Percentiles rank a stretch among this genome's conserved stretches.
Evolutionary conservation across 305 asterid genomes (phyloP).

Genomic region (Fraxinus greggii): DNA sequence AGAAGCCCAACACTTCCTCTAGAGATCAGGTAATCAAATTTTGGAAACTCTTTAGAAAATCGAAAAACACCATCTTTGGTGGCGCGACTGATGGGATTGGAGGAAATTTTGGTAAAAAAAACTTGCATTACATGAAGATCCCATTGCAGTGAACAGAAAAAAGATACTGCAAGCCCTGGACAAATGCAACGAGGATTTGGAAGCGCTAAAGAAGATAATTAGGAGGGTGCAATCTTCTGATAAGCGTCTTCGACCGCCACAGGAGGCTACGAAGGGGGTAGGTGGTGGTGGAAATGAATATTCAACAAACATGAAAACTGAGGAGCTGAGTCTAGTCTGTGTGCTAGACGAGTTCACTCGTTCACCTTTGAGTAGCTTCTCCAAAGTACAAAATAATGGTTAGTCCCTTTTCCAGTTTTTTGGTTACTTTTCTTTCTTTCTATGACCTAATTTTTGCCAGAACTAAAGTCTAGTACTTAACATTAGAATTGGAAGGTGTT

Average conservation of each 20-base stretch:
- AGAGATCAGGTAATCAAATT: constrained; percentile 44
- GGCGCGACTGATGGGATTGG: constrained; percentile 73
- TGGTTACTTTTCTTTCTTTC: neutral
- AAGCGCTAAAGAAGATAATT: constrained; percentile 63
- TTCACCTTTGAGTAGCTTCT: constrained; percentile 30
- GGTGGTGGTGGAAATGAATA: constrained; percentile 6
- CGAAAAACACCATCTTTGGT: constrained; percentile 41
- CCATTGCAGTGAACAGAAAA: constrained; percentile 47
- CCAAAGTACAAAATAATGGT: constrained; percentile 33
- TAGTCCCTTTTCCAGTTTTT: constrained; percentile 15
- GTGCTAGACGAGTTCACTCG: constrained; percentile 33
- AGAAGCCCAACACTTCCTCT: constrained; percentile 58
- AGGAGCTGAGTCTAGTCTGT: constrained; percentile 29
- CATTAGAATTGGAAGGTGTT: too few relatives aligned
- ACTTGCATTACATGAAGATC: constrained; percentile 20
- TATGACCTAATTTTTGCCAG: neutral
- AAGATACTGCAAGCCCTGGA: constrained; percentile 62
- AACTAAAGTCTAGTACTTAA: neutral
- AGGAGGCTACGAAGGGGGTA: neutral
- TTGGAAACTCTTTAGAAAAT: constrained; percentile 26
- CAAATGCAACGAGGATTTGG: constrained; percentile 80
- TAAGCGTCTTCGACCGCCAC: constrained; percentile 28
- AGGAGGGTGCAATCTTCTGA: constrained; percentile 42
- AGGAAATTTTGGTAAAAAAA: constrained; percentile 30
- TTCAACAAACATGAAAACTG: constrained; percentile 7